Evolutionary conservation across 495 filamentous ascomycete species (phyloP), one percentile per base, ranked within the genome.

Genomic region (Penicillium riverlandense): DNA sequence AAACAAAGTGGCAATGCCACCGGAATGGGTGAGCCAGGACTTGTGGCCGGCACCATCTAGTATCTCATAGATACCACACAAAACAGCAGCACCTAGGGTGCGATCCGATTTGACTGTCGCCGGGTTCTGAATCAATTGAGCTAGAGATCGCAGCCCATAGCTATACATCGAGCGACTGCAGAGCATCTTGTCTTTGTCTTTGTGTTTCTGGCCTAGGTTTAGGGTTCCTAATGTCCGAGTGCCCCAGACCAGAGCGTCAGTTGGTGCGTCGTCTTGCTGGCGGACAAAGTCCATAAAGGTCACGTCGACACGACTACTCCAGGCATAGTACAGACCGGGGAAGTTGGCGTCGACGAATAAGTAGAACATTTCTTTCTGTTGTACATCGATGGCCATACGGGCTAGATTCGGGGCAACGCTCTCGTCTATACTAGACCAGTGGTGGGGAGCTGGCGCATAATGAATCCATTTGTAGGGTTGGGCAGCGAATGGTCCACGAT

Each of bases 21-120:
- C 50, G 4, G 65, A 58, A 44, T 66, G 63, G 11, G 52, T 50
- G 11, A 66, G 48, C 59, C 63, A 69, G 2, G 62, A 59, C 15
- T 53, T 38, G 11, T 49, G 41, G 8, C 48, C 49, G 6, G 58
- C 53, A 2, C 59, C 51, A 28, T 56, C 59, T 27, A 61, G 41
- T 35, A 65, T 44, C 40, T 67, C 62, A 33, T 60, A 67, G 31
- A 65, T 41, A 8, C 41, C 55, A 5, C 63, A 53, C 6, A 63
- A 39, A 11, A 59, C 50, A 3, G 58, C 59, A 1, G 47, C 48
- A 12, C 50, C 54, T 11, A 48, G 49, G 11, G 44, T 51, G 41
- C 37, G 34, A 36, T 61, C 57, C 15, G 51, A 54, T 29, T 37
- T 43, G 14, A 47, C 45, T 4, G 45, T 45, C 9, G 32, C 31